Evolutionary conservation across 345 rosid species (phyloP).

Genomic region (Pistacia atlantica): DNA sequence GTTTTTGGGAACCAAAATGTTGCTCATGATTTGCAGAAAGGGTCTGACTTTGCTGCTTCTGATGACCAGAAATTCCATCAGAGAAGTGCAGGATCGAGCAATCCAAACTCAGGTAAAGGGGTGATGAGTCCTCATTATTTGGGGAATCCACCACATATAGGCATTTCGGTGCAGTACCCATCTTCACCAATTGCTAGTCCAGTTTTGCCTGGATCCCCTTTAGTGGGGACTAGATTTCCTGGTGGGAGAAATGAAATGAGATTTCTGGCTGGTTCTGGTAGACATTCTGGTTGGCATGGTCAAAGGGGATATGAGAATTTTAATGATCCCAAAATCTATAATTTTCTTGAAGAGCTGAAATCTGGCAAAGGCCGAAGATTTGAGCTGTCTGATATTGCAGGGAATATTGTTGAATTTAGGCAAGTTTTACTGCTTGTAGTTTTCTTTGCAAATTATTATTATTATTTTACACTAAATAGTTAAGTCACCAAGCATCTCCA

Average conservation of each 20-base stretch:
- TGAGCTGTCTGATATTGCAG: conserved; percentile 60
- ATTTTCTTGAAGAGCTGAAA: conserved; percentile 66
- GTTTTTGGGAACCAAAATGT: conserved; percentile 35
- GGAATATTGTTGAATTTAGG: conserved; percentile 70
- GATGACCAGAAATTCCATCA: conserved; percentile 40
- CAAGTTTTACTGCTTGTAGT: conserved; percentile 28
- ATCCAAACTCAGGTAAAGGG: conserved; percentile 32
- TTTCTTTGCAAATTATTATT: not conserved
- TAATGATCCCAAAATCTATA: conserved; percentile 39
- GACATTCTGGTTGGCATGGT: conserved; percentile 54
- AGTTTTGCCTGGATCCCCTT: conserved; percentile 34
- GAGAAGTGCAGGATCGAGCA: conserved; percentile 29
- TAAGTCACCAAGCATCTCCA: conserved; percentile 23
- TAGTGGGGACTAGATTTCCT: conserved; percentile 21
- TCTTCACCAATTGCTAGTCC: conserved; percentile 43
- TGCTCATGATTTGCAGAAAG: conserved; percentile 37
- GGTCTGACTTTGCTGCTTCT: conserved; percentile 24
- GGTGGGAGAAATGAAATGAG: conserved; percentile 35
- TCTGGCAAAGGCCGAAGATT: conserved; percentile 65
- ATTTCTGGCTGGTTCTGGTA: conserved; percentile 32
- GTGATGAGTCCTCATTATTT: conserved; percentile 35
- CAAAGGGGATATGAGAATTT: conserved; percentile 45
- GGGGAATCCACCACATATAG: conserved; percentile 43
- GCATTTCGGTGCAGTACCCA: conserved; percentile 47
- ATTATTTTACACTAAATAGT: conserved; percentile 9